Evolutionary conservation across 1,284 basidiomycete species (phyloP), one percentile per base, ranked within the genome.

Genomic region (Apiotrichum veenhuisii): DNA sequence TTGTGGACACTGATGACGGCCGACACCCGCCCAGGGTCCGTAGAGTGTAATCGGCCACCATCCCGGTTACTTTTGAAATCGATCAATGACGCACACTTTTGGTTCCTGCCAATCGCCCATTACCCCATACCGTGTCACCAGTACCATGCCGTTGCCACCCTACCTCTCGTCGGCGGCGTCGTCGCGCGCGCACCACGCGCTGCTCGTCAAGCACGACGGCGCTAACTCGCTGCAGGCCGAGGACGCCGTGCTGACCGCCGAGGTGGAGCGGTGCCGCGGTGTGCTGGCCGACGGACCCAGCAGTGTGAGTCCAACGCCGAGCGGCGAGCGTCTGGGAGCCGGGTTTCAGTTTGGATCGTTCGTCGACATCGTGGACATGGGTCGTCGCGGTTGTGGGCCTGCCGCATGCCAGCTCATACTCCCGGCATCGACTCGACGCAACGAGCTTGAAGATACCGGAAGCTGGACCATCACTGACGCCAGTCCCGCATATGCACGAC

Each of bases 161-260:
- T 76, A 71, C 51, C 60, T 76, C 22, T 70, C 65, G 14, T 73
- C 72, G 7, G 69, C 68, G 2, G 72, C 74, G 7, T 70, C 68
- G n/a, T 73, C 71, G 8, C 54, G 72, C 43, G 62, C 71, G 1
- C 74, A 76, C 62, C 71, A 76, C 59, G 67, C 69, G 7, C 55
- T 73, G 22, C 57, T 74, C 11, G 67, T 64, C 12, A 62, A 54
- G 49, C 65, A 74, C 15, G 61, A 73, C 22, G 63, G 58, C 12
- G 66, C 68, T 1, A 33, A 20, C 23, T 66, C 65, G 8, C n/a
- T 37, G 10, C 64, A 67, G 30, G 72, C 69, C 46, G 64, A 68
- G 23, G 66, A 72, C 18, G 59, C 59, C 23, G 62, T 70, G 33
- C 57, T 71, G 0, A 11, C 14, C 0, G 44, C 48, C 1, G 67